Evolutionary conservation across 805 yeast species (phyloP), one percentile per base, ranked within the genome.

Genomic region (Lipomyces kockii): DNA sequence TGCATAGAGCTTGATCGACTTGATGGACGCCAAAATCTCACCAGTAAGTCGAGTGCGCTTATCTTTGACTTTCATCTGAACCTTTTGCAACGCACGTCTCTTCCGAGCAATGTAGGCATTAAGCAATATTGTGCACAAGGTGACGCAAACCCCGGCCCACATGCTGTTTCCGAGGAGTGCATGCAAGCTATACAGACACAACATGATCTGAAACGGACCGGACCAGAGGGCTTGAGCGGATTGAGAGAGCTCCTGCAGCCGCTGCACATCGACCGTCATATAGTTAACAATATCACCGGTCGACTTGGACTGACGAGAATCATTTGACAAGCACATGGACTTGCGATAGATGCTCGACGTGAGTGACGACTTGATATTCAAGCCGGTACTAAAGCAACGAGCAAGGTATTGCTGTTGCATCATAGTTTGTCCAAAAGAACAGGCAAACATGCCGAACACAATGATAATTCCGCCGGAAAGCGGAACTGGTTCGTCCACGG

Each of bases 91-190:
- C 9, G 78, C 82, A 75, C 88, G 89, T 77, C 89, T 93, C 66
- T 79, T 78, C 74, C 85, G 84, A 70, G 91, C 89, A 73, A 91
- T 81, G 53, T 83, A 76, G 2, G 91, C 86, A 75, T 92, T 92
- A 62, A 90, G 76, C 7, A 97, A 97, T 72, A 94, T 88, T 87
- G 93, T 89, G 56, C 92, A 73, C 4, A 88, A 78, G 85, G 92
- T 87, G 64, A 94, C 86, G 34, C 84, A 78, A 12, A 94, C 96
- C 77, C 98, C 98, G 51, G 96, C 89, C 97, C 97, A 91, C 97
- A 93, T 93, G 46, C 77, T 69, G 60, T 88, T 87, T 32, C 98
- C 98, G 66, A 94, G 78, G 60, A 94, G 79, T 1, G 85, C 84
- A 77, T 92, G 86, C 63, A 94, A 82, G 3, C 96, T 90, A 64